Base-by-base conservation (phyloP, 1,284 basidiomycete species). In the Microbotryum scabiosae region DNA sequence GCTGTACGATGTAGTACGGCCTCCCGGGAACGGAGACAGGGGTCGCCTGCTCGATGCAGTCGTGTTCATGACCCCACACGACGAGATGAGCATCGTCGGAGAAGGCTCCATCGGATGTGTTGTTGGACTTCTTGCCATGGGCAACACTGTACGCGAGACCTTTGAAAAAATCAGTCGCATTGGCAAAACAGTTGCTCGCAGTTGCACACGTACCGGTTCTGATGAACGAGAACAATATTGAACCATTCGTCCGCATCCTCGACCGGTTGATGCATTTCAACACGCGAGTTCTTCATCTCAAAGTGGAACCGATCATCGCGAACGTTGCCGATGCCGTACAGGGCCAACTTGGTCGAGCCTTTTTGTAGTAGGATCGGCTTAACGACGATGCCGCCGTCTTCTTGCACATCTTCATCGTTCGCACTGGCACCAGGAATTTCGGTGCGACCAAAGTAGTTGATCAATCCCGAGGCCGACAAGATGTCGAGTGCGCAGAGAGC, bases 11-110 rank as follows among this genome's bases (percentile, higher is more conserved):
- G 70, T 83, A 85, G 76, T 99, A 98, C 5, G 82, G 80, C 75
- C 96, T 94, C 9, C 89, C 92, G 5, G 88, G 85, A 6, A 99
- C 92, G 2, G 84, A 80, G 72, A 97, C 90, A 0, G 94, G 94
- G 3, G 83, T 79, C 62, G 97, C 91, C 28, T 90, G 83, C n/a
- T 48, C 30, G 49, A 69, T 60, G 73, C 93, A 97, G 75, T 98
- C 94, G 73, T 99, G 96, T 75, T 99, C 96, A 73, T 99, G 96
- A 2, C 96, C 94, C 94, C 94, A 98, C 1, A 98, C 80, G 9
- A 99, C 89, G 5, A 98, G 81, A 72, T 96, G 85, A 60, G 97
- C 82, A 69, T 86, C 89, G 72, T 98, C 90, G 73, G 97, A 94
- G 71, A 98, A 98, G 83, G 96, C 89, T 62, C 88, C 87, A 73